A percentile compares a stretch with the other conserved stretches of the same genome.
Conservation (phyloP, 2,329 filamentous ascomycete species). For the Venturia asperata region DNA sequence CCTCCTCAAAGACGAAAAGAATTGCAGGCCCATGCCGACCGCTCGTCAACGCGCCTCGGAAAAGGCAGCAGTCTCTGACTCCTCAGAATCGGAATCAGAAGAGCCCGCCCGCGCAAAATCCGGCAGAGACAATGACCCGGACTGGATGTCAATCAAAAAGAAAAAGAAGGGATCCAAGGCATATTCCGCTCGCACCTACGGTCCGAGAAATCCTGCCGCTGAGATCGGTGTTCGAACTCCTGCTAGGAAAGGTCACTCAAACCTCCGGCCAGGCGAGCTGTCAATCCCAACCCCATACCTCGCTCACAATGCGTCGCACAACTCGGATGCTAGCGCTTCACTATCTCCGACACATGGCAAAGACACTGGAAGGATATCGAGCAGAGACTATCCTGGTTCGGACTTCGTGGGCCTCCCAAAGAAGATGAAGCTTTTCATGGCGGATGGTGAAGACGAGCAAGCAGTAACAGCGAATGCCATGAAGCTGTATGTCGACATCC, state of each 20-base stretch:
- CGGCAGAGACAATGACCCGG: constrained; percentile 6
- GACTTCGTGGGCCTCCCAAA: background rate
- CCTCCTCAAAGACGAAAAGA: background rate
- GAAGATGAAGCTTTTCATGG: background rate
- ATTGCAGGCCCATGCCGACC: background rate
- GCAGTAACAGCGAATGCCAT: constrained; percentile 1
- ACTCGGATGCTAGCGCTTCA: background rate
- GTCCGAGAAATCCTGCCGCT: constrained; percentile 1
- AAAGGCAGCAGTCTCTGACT: background rate
- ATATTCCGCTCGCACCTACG: background rate
- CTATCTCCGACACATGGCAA: constrained; percentile 1
- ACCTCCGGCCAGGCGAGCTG: constrained; percentile 9
- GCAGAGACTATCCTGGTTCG: background rate
- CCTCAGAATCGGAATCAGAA: background rate
- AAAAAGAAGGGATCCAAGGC: constrained; percentile 5
- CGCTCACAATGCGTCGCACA: background rate
- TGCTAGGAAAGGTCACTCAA: background rate
- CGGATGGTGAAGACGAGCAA: constrained; percentile 2
- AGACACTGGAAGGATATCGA: background rate
- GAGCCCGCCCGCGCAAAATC: background rate
- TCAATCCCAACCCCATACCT: constrained; percentile 16
- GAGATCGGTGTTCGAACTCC: constrained; percentile 11
- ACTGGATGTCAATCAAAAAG: constrained; percentile 12
- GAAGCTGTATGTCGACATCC: background rate
- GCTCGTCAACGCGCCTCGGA: background rate